Percentiles rank a stretch among this genome's conserved stretches.
Conservation (phyloP, 2,329 filamentous ascomycete species). For the Chrysosphaeria jannelii region DNA sequence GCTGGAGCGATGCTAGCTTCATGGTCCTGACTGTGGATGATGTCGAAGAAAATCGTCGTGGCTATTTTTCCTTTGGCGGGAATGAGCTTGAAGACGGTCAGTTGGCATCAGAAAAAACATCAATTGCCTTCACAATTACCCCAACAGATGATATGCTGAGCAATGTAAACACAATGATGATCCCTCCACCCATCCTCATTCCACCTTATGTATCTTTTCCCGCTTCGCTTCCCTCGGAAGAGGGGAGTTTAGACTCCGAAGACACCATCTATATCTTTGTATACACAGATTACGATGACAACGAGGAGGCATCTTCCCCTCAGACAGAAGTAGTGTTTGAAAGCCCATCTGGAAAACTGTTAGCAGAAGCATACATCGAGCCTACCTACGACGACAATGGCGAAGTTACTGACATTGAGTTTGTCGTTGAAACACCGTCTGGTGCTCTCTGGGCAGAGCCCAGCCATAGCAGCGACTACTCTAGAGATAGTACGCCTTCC, state of each 20-base stretch:
- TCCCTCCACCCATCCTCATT: constrained; percentile 1
- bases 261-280: background rate
- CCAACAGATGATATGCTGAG: background rate
- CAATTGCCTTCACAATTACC: constrained; percentile 1
- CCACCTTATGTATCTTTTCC: background rate
- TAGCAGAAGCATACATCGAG: background rate
- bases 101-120: constrained; percentile 1
- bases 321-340: too few relatives aligned
- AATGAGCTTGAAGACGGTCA: constrained; percentile 3
- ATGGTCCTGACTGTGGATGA: constrained; percentile 6
- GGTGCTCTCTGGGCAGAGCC: background rate
- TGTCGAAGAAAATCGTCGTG: constrained; percentile 1
- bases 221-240: background rate
- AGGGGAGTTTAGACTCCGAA: background rate
- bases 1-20: constrained; percentile 5
- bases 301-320: too few relatives aligned
- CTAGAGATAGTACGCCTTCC: too few relatives aligned
- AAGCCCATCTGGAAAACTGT: too few relatives aligned
- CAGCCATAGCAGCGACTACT: too few relatives aligned
- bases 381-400: background rate
- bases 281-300: too few relatives aligned
- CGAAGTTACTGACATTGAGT: background rate
- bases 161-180: too few relatives aligned
- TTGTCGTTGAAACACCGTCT: background rate
- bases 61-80: constrained; percentile 5